A percentile compares a stretch with the other conserved stretches of the same genome.
phyloP scores from a whole-genome alignment of 2,329 filamentous ascomycete genomes.

The Penicillium sp. region DNA sequence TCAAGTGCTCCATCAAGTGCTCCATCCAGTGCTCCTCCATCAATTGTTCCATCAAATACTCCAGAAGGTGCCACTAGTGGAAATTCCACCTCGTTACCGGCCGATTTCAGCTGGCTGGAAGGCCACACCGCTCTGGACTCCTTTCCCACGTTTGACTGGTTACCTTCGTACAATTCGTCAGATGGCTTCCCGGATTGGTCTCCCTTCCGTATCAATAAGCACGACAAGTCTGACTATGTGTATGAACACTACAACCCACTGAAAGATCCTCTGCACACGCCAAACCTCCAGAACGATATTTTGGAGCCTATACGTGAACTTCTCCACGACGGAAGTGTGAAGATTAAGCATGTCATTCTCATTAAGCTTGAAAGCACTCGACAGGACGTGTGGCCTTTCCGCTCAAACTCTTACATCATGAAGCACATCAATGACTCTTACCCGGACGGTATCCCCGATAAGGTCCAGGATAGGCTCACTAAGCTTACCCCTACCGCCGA shows the following conservation, averaged over 20 bases:
- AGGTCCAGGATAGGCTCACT: conserved; percentile 23
- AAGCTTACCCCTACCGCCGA: conserved; percentile 30
- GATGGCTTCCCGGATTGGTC: conserved; percentile 14
- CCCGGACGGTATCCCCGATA: conserved; percentile 32
- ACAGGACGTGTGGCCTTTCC: conserved; percentile 47
- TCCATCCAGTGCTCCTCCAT: neutral
- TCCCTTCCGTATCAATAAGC: conserved; percentile 12
- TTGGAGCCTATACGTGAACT: conserved; percentile 14
- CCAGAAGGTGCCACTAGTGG: neutral
- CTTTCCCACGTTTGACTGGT: conserved; percentile 19
- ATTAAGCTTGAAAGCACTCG: conserved; percentile 48
- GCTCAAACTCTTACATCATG: conserved; percentile 37
- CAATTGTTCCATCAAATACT: neutral
- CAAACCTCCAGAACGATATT: conserved; percentile 18
- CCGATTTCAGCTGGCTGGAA: conserved; percentile 18
- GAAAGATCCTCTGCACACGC: conserved; percentile 17
- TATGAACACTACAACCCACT: conserved; percentile 15
- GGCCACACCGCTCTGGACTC: conserved; percentile 13
- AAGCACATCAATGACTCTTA: conserved; percentile 39
- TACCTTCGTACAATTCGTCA: conserved; percentile 8
- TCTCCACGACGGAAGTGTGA: conserved; percentile 27
- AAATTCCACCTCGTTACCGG: conserved; percentile 1
- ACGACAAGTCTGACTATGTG: neutral
- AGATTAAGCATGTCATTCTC: conserved; percentile 47
- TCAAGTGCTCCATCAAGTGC: neutral